Percentiles rank a stretch among this genome's conserved stretches.
Evolutionary conservation across 495 filamentous ascomycete genomes (phyloP).

Genomic region (Hypoxylon subgilvum): DNA sequence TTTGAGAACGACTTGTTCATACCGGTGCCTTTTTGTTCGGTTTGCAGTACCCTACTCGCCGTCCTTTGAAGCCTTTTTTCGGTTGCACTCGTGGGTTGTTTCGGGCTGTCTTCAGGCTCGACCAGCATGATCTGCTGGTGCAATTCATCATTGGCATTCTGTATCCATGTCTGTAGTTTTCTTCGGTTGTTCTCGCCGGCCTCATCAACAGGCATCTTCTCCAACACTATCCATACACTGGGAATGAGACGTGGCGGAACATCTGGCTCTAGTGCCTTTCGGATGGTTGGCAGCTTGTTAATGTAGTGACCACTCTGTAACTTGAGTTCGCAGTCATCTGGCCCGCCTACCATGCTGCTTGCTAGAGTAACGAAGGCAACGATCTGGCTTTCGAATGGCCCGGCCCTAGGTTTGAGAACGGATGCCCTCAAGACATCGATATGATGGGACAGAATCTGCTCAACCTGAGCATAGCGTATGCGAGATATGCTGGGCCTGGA

Average conservation of each 20-base stretch:
- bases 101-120: constrained; percentile 44
- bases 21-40: constrained; percentile 47
- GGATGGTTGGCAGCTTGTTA: constrained; percentile 45
- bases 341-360: constrained; percentile 29
- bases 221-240: constrained; percentile 51
- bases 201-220: constrained; percentile 51
- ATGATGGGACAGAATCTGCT: constrained; percentile 26
- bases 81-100: constrained; percentile 43
- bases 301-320: constrained; percentile 49
- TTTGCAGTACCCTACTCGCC: constrained; percentile 46
- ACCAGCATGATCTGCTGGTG: constrained; percentile 50
- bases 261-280: constrained; percentile 36
- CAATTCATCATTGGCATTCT: constrained; percentile 55
- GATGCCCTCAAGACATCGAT: constrained; percentile 44
- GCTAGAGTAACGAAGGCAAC: constrained; percentile 51
- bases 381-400: constrained; percentile 52
- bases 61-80: constrained; percentile 49
- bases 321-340: constrained; percentile 41
- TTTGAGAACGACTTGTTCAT: constrained; percentile 52
- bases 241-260: constrained; percentile 43
- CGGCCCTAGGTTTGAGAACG: constrained; percentile 53
- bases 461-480: constrained; percentile 28
- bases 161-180: constrained; percentile 54
- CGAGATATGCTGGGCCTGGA: constrained; percentile 30
- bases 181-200: constrained; percentile 48